Conservation (phyloP, 2,329 filamentous ascomycete species). For the Annulohypoxylon truncatum region DNA sequence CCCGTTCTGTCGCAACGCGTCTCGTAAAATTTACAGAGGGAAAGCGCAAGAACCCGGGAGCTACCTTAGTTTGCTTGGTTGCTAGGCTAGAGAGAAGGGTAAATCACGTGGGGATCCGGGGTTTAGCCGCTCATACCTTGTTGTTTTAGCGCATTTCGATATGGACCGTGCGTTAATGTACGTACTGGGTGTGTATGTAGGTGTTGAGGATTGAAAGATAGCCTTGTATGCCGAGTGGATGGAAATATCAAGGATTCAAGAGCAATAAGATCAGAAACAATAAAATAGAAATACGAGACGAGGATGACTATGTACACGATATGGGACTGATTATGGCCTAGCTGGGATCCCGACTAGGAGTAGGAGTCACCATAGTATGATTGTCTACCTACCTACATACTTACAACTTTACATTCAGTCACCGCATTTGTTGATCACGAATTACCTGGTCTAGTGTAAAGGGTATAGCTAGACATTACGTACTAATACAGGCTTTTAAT, state of each 20-base stretch:
- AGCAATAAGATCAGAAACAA: too few relatives aligned
- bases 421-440: neutral
- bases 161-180: neutral
- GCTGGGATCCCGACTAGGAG: too few relatives aligned
- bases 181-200: neutral
- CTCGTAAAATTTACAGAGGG: constrained; percentile 34
- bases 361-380: too few relatives aligned
- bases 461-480: constrained; percentile 40
- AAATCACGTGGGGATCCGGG: constrained; percentile 23
- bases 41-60: neutral
- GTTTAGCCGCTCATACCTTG: neutral
- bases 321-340: too few relatives aligned
- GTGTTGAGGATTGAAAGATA: too few relatives aligned
- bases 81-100: constrained; percentile 9
- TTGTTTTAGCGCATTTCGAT: neutral
- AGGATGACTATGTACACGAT: too few relatives aligned
- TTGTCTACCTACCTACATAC: too few relatives aligned
- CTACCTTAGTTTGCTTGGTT: constrained; percentile 1
- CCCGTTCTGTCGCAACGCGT: constrained; percentile 37
- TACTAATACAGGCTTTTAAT: constrained; percentile 27
- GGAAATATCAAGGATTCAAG: too few relatives aligned
- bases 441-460: neutral
- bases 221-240: too few relatives aligned
- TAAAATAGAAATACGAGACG: too few relatives aligned
- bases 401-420: too few relatives aligned